Base-by-base conservation (phyloP, 139 green algal species). In the Chlamydomonas asymmetrica region DNA sequence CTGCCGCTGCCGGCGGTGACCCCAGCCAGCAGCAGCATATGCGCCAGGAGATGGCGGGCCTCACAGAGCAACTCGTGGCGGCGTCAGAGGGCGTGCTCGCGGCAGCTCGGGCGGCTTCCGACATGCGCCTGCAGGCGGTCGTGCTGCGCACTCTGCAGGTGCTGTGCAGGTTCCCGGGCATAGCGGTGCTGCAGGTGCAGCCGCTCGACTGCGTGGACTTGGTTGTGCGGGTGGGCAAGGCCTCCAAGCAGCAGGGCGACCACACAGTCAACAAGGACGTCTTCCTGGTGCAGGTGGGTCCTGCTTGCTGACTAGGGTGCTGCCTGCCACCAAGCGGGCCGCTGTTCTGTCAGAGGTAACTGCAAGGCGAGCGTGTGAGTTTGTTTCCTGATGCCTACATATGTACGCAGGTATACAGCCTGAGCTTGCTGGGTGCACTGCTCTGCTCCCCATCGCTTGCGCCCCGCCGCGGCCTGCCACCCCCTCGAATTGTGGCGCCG, bases 71-170 rank as follows among this genome's bases (percentile, higher is more conserved):
- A n/a, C n/a, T n/a, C n/a, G n/a, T n/a, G n/a, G n/a, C n/a, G 32
- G 57, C 71, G 20, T 16, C 57, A 18, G 78, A 71, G 32, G 78
- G 54, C 5, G 75, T 74, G 50, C 52, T 83, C 22, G 63, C 32
- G 18, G 72, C 60, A 4, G 45, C 75, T 2, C 59, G 75, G 2
- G 57, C 32, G 5, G 59, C 71, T 0, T 61, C 32, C 38, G 62
- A 73, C 29, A 48, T 73, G 4, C 63, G 73, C 18, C 38, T 65
- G 48, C 65, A 84, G 72, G 78, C 78, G 0, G 78, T 80, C 39
- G 52, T 73, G 13, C 61, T 84, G 5, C 72, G 72, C 8, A 84
- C 78, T 9, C 64, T 84, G 35, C 76, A 76, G 34, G 62, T 77
- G 31, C 43, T 80, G 43, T 29, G 25, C 0, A 71, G 76, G 34